phyloP scores from a whole-genome alignment of 1,284 basidiomycete species.

The Sanguinoderma infundibulare region DNA sequence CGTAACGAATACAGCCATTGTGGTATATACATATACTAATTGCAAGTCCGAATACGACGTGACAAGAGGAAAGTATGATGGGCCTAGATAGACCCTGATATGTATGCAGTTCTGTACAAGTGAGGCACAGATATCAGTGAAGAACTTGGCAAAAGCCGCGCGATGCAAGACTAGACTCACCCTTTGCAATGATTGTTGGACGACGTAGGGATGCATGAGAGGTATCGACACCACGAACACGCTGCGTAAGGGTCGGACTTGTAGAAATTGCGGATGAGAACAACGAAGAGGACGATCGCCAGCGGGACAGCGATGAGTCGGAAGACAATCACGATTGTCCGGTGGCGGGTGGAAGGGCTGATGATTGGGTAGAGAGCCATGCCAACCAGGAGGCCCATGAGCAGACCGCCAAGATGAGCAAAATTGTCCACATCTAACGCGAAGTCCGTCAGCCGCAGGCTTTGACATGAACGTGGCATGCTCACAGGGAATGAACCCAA shows the following conservation, averaged over 20 bases:
- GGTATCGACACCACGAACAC: constrained; percentile 89
- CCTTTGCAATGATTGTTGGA: constrained; percentile 83
- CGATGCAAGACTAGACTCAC: constrained; percentile 30
- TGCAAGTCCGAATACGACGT: background rate
- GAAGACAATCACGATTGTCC: constrained; percentile 74
- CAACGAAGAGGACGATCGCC: constrained; percentile 80
- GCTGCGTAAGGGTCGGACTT: constrained; percentile 85
- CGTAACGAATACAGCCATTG: background rate
- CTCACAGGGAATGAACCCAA: constrained; percentile 85
- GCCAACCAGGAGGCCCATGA: constrained; percentile 85
- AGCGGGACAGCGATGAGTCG: constrained; percentile 78
- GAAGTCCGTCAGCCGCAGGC: constrained; percentile 9
- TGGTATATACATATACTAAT: background rate
- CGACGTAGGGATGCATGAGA: constrained; percentile 84
- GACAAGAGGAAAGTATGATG: background rate
- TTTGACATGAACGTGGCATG: constrained; percentile 12
- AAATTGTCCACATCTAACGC: constrained; percentile 76
- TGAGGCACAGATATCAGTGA: background rate
- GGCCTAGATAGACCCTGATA: background rate
- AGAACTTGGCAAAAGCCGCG: background rate
- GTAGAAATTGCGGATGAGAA: constrained; percentile 90
- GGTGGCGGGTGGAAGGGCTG: constrained; percentile 74
- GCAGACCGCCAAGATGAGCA: constrained; percentile 79
- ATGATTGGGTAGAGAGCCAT: constrained; percentile 92
- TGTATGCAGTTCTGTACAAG: background rate